Percentiles rank a stretch among this genome's conserved stretches.
These are phyloP conservation scores for Fusarium subtropicale DNA, from an alignment of 2,329 filamentous ascomycete species.

Conservation along the genomic window DNA sequence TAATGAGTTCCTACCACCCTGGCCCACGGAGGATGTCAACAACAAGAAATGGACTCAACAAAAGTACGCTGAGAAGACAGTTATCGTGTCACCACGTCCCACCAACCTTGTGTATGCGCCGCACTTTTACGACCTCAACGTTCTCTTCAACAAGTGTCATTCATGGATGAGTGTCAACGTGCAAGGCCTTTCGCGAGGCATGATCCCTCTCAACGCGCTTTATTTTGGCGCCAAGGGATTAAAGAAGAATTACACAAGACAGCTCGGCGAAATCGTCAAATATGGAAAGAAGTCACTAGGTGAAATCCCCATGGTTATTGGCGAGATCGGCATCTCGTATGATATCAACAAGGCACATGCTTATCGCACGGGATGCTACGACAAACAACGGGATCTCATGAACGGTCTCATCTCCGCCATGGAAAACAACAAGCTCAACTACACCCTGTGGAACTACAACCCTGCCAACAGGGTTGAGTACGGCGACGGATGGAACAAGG, in stretches of 20 bases:
- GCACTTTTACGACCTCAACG: slow-evolving; percentile 58
- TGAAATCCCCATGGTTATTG: slow-evolving; percentile 53
- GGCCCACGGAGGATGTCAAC: slow-evolving; percentile 42
- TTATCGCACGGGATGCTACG: slow-evolving; percentile 54
- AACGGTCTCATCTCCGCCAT: slow-evolving; percentile 55
- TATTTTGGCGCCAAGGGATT: slow-evolving; percentile 55
- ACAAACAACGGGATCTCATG: slow-evolving; percentile 55
- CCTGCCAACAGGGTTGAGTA: slow-evolving; percentile 54
- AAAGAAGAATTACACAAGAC: slow-evolving; percentile 54
- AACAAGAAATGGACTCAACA: slow-evolving; percentile 26
- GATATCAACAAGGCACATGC: slow-evolving; percentile 54
- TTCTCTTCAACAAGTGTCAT: slow-evolving; percentile 54
- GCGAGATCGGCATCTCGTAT: slow-evolving; percentile 56
- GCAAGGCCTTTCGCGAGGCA: slow-evolving; percentile 55
- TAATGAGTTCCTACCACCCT: slow-evolving; percentile 56
- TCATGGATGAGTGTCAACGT: slow-evolving; percentile 55
- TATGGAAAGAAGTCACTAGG: slow-evolving; percentile 51
- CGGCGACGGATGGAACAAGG: slow-evolving; percentile 58
- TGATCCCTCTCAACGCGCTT: slow-evolving; percentile 56
- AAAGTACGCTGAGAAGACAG: slow-evolving; percentile 46
- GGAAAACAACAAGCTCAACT: slow-evolving; percentile 54
- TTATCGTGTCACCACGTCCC: slow-evolving; percentile 47
- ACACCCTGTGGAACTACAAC: slow-evolving; percentile 57
- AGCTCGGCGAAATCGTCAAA: slow-evolving; percentile 53
- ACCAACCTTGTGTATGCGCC: slow-evolving; percentile 56